Evolutionary conservation across 768 basidiomycete species (phyloP).

Genomic region (Russula virescens): DNA sequence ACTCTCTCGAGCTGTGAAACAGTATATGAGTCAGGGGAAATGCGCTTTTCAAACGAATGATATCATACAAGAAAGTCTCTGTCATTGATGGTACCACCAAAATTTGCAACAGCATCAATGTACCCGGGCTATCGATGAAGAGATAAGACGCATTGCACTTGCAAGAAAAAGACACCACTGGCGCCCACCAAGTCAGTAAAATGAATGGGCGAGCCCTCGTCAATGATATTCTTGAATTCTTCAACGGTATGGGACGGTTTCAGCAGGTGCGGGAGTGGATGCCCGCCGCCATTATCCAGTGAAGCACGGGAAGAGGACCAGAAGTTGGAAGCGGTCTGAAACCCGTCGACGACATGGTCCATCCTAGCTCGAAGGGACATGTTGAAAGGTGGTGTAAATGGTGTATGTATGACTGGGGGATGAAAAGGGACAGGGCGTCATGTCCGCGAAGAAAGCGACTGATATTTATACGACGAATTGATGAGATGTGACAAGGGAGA

Average conservation of each 20-base stretch:
- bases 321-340: conserved; percentile 4
- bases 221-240: conserved; percentile 9
- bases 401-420: neutral
- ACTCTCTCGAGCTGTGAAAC: conserved; percentile 21
- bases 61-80: conserved; percentile 18
- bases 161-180: neutral
- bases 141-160: neutral
- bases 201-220: conserved; percentile 9
- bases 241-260: neutral
- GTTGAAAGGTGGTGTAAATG: neutral
- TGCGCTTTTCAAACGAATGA: neutral
- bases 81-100: conserved; percentile 19
- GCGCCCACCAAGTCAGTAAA: conserved; percentile 19
- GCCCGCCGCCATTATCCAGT: conserved; percentile 10
- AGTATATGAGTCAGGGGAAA: neutral
- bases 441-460: neutral
- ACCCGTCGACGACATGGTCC: neutral
- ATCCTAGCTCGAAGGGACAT: conserved; percentile 6
- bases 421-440: neutral
- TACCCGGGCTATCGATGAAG: conserved; percentile 13
- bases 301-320: conserved; percentile 6
- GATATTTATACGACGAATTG: conserved; percentile 11
- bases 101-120: conserved; percentile 6
- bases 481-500: neutral
- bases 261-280: conserved; percentile 5